These are phyloP conservation scores for Articulospora tetracladia DNA, from an alignment of 495 filamentous ascomycete genomes.

Conservation along the genomic window DNA sequence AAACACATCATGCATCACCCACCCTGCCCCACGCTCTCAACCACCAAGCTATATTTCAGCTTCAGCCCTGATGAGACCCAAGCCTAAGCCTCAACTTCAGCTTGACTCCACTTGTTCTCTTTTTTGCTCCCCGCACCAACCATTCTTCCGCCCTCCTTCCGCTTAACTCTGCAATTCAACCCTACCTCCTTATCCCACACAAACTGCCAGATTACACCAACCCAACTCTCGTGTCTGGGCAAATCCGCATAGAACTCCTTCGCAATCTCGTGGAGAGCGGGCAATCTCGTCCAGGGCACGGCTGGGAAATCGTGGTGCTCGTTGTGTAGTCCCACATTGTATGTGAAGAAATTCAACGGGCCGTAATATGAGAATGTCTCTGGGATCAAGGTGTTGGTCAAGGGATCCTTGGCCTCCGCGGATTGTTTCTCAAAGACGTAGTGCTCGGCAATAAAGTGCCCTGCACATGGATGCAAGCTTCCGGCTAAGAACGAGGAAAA, in stretches of 20 bases:
- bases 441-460: constrained; percentile 99
- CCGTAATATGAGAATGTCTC: constrained; percentile 99
- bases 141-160: constrained; percentile 71
- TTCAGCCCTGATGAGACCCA: constrained; percentile 16
- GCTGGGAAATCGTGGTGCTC: constrained; percentile 99
- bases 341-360: constrained; percentile 84
- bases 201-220: constrained; percentile 91
- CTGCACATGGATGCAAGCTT: constrained; percentile 88
- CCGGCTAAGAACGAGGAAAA: constrained; percentile 90
- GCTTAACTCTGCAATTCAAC: constrained; percentile 88
- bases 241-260: constrained; percentile 89
- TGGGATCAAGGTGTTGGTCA: constrained; percentile 61
- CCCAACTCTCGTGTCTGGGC: constrained; percentile 85
- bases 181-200: constrained; percentile 85
- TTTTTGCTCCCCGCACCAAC: constrained; percentile 37
- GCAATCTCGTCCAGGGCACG: constrained; percentile 86
- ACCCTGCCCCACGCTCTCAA: background rate
- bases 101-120: constrained; percentile 31
- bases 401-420: constrained; percentile 53
- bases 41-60: background rate
- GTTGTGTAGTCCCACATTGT: constrained; percentile 96
- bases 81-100: constrained; percentile 48
- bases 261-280: constrained; percentile 71
- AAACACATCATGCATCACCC: background rate
- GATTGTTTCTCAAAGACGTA: constrained; percentile 84